A percentile compares a stretch with the other conserved stretches of the same genome.
phyloP scores from a whole-genome alignment of 2,329 filamentous ascomycete genomes.

The Apiospora phragmitis region DNA sequence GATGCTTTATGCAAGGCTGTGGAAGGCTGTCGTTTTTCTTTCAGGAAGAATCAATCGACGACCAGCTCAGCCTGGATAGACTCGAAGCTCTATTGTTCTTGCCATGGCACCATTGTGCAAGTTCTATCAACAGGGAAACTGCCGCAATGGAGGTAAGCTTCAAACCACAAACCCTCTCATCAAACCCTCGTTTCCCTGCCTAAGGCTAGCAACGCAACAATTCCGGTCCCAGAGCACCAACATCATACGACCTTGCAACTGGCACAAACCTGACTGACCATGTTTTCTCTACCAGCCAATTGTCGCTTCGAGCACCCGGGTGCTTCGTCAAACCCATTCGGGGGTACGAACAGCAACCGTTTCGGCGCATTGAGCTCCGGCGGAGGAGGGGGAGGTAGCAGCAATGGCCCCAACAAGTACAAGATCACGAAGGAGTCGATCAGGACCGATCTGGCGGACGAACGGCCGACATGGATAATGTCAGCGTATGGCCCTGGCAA shows the following conservation, averaged over 20 bases:
- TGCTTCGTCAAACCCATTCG: conserved; percentile 35
- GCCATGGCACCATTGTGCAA: conserved; percentile 53
- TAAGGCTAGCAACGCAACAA: neutral
- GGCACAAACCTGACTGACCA: neutral
- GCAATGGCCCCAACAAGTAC: conserved; percentile 35
- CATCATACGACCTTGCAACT: neutral
- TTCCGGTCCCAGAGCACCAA: neutral
- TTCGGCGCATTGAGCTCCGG: conserved; percentile 28
- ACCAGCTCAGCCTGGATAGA: neutral
- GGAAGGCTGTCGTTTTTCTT: conserved; percentile 1
- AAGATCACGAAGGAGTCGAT: conserved; percentile 61
- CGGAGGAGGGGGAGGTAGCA: conserved; percentile 15
- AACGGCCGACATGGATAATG: conserved; percentile 80
- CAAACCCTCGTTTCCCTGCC: neutral
- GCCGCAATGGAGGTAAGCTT: conserved; percentile 61
- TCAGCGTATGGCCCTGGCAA: conserved; percentile 81
- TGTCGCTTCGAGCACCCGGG: conserved; percentile 58
- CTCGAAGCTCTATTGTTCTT: neutral
- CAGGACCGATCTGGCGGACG: conserved; percentile 65
- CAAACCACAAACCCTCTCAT: conserved; percentile 15
- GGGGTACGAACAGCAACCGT: conserved; percentile 29
- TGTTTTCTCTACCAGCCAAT: conserved; percentile 38
- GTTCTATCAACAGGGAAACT: conserved; percentile 66
- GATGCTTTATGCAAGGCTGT: conserved; percentile 8
- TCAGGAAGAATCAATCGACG: neutral